phyloP scores from a whole-genome alignment of 306 rosid species.

The Prunus mongolica region DNA sequence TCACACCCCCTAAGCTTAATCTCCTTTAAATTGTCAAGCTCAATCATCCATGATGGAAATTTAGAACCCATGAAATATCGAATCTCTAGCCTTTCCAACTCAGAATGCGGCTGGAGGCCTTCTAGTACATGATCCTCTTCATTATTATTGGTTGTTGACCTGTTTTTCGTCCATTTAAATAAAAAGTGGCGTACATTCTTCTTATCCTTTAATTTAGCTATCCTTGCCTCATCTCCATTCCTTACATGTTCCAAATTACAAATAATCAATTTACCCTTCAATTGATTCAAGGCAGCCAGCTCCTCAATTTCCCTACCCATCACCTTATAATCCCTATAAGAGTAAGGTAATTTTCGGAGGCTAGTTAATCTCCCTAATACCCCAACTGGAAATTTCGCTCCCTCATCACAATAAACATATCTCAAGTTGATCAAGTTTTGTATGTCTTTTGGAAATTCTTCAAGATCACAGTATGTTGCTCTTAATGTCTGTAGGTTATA shows the following conservation, averaged over 20 bases:
- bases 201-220: neutral
- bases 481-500: neutral
- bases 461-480: neutral
- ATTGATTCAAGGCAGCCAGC: neutral
- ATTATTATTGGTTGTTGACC: too few species aligned
- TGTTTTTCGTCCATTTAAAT: too few species aligned
- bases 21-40: too few species aligned
- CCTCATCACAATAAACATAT: rapidly evolving
- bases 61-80: neutral
- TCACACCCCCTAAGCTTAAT: too few species aligned
- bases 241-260: too few species aligned
- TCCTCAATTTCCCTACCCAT: neutral
- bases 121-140: neutral
- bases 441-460: too few species aligned
- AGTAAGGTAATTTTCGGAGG: too few species aligned
- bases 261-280: neutral
- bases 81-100: neutral
- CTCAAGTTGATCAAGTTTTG: neutral
- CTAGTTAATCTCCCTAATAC: too few species aligned
- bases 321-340: neutral
- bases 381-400: too few species aligned
- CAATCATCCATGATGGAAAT: neutral
- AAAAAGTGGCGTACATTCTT: too few species aligned
- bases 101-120: neutral
- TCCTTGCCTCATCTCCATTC: neutral